Evolutionary conservation across 2,329 filamentous ascomycete genomes (phyloP).

Genomic region (Ceratocystis colombiana): DNA sequence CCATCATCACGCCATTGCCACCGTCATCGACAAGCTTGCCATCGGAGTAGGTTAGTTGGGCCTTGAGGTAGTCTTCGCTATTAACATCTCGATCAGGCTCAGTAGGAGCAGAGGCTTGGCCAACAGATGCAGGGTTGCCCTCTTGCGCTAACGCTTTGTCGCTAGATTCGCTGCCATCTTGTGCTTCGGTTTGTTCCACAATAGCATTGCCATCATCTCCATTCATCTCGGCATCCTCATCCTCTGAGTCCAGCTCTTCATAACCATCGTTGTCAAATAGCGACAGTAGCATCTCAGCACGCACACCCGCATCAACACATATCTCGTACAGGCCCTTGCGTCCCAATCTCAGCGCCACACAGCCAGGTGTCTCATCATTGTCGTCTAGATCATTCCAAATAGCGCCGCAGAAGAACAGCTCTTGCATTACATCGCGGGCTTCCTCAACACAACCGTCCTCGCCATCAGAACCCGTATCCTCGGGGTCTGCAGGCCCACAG

Average conservation of each 20-base stretch:
- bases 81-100: constrained; percentile 41
- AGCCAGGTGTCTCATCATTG: constrained; percentile 83
- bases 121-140: constrained; percentile 32
- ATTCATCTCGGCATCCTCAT: constrained; percentile 37
- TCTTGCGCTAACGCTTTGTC: constrained; percentile 27
- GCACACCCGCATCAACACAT: constrained; percentile 80
- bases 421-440: constrained; percentile 57
- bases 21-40: constrained; percentile 62
- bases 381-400: constrained; percentile 95
- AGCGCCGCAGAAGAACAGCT: constrained; percentile 76
- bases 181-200: constrained; percentile 27
- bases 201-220: constrained; percentile 33
- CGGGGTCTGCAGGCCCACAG: constrained; percentile 41
- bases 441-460: constrained; percentile 44
- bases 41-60: constrained; percentile 52
- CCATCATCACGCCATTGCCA: constrained; percentile 86
- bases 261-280: constrained; percentile 62
- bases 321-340: constrained; percentile 63
- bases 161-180: constrained; percentile 31
- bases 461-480: constrained; percentile 30
- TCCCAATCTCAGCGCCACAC: constrained; percentile 63
- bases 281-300: constrained; percentile 78
- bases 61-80: constrained; percentile 58
- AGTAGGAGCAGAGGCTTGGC: constrained; percentile 33
- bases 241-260: constrained; percentile 54